Base-by-base conservation (phyloP, 2,329 filamentous ascomycete species). In the Penicillium sp. region DNA sequence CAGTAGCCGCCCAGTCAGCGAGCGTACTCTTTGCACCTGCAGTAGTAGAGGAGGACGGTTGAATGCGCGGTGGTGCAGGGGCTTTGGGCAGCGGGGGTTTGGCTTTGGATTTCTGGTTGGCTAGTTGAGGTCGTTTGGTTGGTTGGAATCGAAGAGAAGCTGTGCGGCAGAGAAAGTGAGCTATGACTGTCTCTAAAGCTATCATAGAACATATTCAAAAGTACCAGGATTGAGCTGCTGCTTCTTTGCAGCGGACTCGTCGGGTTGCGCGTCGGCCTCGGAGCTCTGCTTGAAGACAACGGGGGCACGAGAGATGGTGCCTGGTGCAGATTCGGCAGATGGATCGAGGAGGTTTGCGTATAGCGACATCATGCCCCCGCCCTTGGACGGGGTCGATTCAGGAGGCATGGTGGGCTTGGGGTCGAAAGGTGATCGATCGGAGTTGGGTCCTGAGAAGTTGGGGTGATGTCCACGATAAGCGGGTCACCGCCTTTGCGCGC, bases 101-200 rank as follows among this genome's bases (percentile, higher is more conserved):
- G 30, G 80, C 67, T 64, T 85, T 86, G 34, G 81, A 71, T 68
- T 83, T 86, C 78, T 85, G 74, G 67, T 70, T 66, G 72, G 82
- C 67, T 75, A 87, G 62, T 64, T 91, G 85, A 20, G 90, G 89
- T 55, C 90, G 84, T 65, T 89, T 89, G 60, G 91, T 91, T 45
- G 91, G 91, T 70, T 95, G 90, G 76, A 96, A 96, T 71, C 88
- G 88, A 57, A 95, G 80, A 65, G 89, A 84, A 71, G 83, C 79
- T 82, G 72, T 51, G 56, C 18, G 52, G 44, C 40, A 58, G 61
- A 65, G 40, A 30, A 49, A 29, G 49, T 54, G 47, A 52, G 37
- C 48, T 24, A 43, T 32, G n/a, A 34, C 46, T 33, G 42, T 13
- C 26, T 49, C 8, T 42, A 2, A 18, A 45, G 20, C 4, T 5